Evolutionary conservation across 192 early-diverging fungal species (phyloP).

Genomic region (Jimgerdemannia lactiflua): DNA sequence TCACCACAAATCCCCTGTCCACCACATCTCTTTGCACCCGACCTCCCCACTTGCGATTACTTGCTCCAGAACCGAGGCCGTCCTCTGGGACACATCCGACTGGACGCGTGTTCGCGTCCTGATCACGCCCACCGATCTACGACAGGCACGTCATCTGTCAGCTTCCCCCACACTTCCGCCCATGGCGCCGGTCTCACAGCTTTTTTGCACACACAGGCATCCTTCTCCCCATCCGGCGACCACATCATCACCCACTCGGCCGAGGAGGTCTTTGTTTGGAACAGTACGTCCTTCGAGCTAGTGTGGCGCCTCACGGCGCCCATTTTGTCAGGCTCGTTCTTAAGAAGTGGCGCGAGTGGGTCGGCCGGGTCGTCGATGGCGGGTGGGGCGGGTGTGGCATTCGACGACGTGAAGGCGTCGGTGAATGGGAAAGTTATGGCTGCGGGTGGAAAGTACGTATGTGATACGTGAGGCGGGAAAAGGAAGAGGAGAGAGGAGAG

Average conservation of each 20-base stretch:
- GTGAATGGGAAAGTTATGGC: constrained; percentile 8
- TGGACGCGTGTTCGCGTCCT: constrained; percentile 10
- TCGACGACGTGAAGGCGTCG: neutral
- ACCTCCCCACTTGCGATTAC: constrained; percentile 7
- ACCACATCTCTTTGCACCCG: constrained; percentile 15
- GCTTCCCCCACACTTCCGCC: neutral
- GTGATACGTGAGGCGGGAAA: neutral
- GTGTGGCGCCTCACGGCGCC: constrained; percentile 7
- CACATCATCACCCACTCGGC: constrained; percentile 14
- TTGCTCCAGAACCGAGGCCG: constrained; percentile 8
- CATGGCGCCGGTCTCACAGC: neutral
- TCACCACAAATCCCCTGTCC: constrained; percentile 8
- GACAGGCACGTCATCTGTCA: neutral
- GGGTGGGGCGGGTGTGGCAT: neutral
- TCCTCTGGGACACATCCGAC: constrained; percentile 16
- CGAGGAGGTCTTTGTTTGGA: constrained; percentile 13
- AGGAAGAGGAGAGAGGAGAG: neutral
- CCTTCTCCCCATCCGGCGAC: constrained; percentile 4
- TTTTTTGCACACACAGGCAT: constrained; percentile 1
- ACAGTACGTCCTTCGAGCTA: constrained; percentile 5
- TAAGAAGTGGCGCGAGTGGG: neutral
- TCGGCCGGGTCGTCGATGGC: neutral
- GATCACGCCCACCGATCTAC: neutral
- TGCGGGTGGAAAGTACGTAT: constrained; percentile 15
- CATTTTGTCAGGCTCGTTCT: neutral